Base-by-base conservation (phyloP, 2,329 filamentous ascomycete species). In the Phoma sp. region DNA sequence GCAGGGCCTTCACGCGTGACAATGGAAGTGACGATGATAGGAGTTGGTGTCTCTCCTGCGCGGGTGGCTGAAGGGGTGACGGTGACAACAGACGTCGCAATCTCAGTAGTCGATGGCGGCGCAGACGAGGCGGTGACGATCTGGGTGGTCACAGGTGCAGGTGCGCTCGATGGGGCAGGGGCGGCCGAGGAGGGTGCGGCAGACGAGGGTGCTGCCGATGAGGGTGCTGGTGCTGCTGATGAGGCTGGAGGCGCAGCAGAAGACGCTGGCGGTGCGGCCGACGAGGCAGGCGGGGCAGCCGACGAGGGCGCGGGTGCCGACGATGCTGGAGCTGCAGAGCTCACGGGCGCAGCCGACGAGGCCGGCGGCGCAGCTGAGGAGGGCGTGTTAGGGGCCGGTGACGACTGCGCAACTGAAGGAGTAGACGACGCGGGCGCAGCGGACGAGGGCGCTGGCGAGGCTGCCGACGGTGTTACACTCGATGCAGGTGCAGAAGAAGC, bases 201-300 rank as follows among this genome's bases (percentile, higher is more conserved):
- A 10, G 61, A 32, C 8, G 60, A 44, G 25, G 65, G 29, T 32
- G 51, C 24, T 13, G 58, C 40, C 15, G 62, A 56, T 2, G 60
- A 63, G 21, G 64, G 50, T 21, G 52, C 88, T 88, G 71, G 88
- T 89, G 58, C 19, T 27, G 48, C 9, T 46, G 37, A 13, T 37
- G 46, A 13, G 47, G 10, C 48, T 36, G 7, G 54, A 21, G 62
- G 48, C 21, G 54, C 36, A 19, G 53, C 60, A 12, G 51, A 57
- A 3, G 63, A 50, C 1, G 62, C 44, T 6, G 65, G 58, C 17
- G 60, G 51, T 5, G 55, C 33, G 17, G 58, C 65, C 47, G 67
- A 62, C 44, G 67, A 61, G 48, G 63, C 45, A 43, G 63, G 57
- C 10, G 57, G 60, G 27, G 61, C 56, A 40, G 58, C 51, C 10